Percentiles rank a stretch among this genome's conserved stretches.
These are phyloP conservation scores for Sporothrix schenckii DNA, from an alignment of 2,329 filamentous ascomycete species.

Conservation along the genomic window DNA sequence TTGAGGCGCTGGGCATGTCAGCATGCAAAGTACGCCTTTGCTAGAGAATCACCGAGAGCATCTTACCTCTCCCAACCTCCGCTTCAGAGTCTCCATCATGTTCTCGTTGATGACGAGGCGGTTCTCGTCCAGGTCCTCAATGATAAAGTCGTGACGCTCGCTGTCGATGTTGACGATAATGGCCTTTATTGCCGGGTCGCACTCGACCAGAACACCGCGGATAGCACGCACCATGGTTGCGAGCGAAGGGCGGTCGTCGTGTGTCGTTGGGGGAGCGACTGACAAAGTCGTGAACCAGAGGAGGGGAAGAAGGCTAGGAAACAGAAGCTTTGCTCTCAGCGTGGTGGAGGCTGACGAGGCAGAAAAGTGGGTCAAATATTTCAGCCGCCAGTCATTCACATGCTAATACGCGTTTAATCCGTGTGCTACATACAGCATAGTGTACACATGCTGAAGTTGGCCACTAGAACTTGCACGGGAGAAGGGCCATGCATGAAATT, in stretches of 20 bases:
- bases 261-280: too few species aligned
- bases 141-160: slow-evolving; percentile 69
- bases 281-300: background rate
- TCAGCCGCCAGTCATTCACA: background rate
- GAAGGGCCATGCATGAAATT: background rate
- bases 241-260: background rate
- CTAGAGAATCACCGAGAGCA: slow-evolving; percentile 30
- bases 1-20: slow-evolving; percentile 38
- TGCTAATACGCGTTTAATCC: too few species aligned
- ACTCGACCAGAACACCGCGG: slow-evolving; percentile 70
- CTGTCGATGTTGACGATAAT: slow-evolving; percentile 78
- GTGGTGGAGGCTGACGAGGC: background rate
- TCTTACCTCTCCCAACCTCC: slow-evolving; percentile 66
- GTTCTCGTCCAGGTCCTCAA: slow-evolving; percentile 78
- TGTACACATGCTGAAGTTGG: too few species aligned
- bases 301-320: background rate
- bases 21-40: background rate
- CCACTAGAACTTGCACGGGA: background rate
- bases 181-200: slow-evolving; percentile 84
- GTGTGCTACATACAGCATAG: too few species aligned
- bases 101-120: slow-evolving; percentile 74
- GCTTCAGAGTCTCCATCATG: slow-evolving; percentile 69
- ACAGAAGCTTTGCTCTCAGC: background rate
- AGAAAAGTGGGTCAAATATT: background rate
- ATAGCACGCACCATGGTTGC: slow-evolving; percentile 36